Evolutionary conservation across 2,329 filamentous ascomycete species (phyloP).

Genomic region (Rhynchosporium graminicola): DNA sequence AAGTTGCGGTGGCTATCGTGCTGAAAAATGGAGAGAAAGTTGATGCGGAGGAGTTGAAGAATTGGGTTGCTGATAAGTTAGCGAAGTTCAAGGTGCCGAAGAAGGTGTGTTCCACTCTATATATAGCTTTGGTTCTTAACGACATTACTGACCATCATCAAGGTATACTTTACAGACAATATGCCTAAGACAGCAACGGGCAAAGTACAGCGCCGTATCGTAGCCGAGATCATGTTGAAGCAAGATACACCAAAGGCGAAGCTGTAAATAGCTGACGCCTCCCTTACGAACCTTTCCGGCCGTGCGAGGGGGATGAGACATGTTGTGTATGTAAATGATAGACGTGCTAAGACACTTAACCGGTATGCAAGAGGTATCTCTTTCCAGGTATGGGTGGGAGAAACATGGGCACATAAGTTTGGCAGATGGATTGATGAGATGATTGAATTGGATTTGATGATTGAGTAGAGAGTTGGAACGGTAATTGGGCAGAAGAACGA

Average conservation of each 20-base stretch:
- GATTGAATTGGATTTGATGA: no score
- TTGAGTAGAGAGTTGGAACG: no score
- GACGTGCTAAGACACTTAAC: neutral
- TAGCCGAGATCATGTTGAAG: constrained; percentile 83
- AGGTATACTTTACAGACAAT: constrained; percentile 78
- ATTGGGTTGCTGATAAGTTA: constrained; percentile 68
- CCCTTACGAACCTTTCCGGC: neutral
- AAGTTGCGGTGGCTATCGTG: constrained; percentile 76
- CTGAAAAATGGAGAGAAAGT: constrained; percentile 64
- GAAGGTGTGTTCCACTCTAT: constrained; percentile 54
- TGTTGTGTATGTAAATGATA: neutral
- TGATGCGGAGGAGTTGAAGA: constrained; percentile 61
- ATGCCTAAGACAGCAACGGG: constrained; percentile 94
- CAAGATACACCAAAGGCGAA: constrained; percentile 59
- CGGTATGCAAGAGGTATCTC: neutral
- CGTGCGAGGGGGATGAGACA: neutral
- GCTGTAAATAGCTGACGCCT: constrained; percentile 45
- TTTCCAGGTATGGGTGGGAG: no score
- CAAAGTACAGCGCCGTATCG: constrained; percentile 82
- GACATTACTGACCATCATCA: neutral
- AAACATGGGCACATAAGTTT: no score
- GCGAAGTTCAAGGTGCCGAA: constrained; percentile 87
- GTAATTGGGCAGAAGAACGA: no score
- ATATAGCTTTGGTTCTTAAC: neutral
- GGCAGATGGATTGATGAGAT: no score